phyloP scores from a whole-genome alignment of 176 grass and related monocot species.

The Oryza coarctata region DNA sequence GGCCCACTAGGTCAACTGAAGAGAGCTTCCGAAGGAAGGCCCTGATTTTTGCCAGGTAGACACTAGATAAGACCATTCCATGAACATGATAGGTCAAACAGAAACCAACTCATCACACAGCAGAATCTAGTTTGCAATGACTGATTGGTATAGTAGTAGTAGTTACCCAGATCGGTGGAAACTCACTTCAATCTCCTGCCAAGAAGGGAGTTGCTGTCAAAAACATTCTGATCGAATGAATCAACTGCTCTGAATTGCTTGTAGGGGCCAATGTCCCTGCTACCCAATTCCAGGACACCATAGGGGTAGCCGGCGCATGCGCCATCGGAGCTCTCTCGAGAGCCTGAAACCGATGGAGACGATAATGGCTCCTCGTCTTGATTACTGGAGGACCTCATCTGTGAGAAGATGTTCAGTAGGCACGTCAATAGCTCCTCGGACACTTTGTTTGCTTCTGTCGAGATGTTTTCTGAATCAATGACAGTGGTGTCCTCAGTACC shows the following conservation, averaged over 20 bases:
- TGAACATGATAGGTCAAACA: conserved; percentile 22
- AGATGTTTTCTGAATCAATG: conserved; percentile 28
- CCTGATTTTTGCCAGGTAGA: conserved; percentile 41
- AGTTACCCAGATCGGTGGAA: conserved; percentile 35
- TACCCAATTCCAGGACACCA: conserved; percentile 54
- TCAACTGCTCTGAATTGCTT: conserved; percentile 56
- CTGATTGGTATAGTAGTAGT: background rate
- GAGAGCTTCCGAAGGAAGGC: conserved; percentile 54
- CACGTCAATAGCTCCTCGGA: conserved; percentile 76
- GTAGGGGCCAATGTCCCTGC: conserved; percentile 59
- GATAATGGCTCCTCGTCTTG: conserved; percentile 41
- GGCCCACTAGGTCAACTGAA: conserved; percentile 47
- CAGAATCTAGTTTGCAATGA: conserved; percentile 6
- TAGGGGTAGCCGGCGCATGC: conserved; percentile 49
- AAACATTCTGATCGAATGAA: conserved; percentile 32
- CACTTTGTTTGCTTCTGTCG: conserved; percentile 50
- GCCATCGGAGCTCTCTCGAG: conserved; percentile 32
- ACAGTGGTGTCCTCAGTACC: conserved; percentile 4
- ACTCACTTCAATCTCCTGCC: conserved; percentile 68
- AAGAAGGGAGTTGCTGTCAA: conserved; percentile 28
- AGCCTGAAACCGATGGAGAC: conserved; percentile 53
- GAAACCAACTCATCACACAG: background rate
- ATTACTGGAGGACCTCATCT: conserved; percentile 43
- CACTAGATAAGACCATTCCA: conserved; percentile 4
- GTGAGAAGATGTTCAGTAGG: conserved; percentile 63